phyloP scores from a whole-genome alignment of 345 rosid species.

The Ailanthus altissimus region DNA sequence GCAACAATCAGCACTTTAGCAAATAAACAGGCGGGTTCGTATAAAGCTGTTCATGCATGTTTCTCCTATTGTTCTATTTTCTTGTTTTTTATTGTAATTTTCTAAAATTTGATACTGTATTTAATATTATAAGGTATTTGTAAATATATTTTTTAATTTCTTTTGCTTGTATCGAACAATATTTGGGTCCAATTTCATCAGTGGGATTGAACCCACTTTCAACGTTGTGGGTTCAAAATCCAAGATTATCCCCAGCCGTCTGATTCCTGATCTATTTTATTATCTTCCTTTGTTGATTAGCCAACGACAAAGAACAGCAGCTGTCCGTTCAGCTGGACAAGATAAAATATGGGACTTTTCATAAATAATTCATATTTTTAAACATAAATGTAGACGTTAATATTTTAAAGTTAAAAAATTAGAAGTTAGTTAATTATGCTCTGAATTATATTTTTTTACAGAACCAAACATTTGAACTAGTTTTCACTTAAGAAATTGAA shows the following conservation, averaged over 20 bases:
- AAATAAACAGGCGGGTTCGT: slow-evolving; percentile 18
- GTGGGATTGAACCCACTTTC: slow-evolving; percentile 10
- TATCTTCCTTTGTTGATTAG: slow-evolving; percentile 3
- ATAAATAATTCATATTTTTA: too few relatives aligned
- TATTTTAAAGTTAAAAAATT: too few relatives aligned
- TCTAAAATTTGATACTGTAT: neutral
- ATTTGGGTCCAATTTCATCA: neutral
- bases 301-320: neutral
- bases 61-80: neutral
- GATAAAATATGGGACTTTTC: too few relatives aligned
- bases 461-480: too few relatives aligned
- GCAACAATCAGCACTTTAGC: slow-evolving; percentile 20
- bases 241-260: slow-evolving; percentile 29
- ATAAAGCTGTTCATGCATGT: slow-evolving; percentile 35
- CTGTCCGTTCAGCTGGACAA: neutral
- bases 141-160: neutral
- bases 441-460: too few relatives aligned
- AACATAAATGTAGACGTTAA: too few relatives aligned
- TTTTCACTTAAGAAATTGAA: too few relatives aligned
- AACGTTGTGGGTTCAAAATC: neutral
- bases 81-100: neutral
- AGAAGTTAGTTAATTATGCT: too few relatives aligned
- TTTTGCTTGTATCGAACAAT: neutral
- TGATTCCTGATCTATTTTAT: slow-evolving; percentile 16
- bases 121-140: neutral